Conservation (phyloP, 768 basidiomycete species). For the Tylopilus balloui region DNA sequence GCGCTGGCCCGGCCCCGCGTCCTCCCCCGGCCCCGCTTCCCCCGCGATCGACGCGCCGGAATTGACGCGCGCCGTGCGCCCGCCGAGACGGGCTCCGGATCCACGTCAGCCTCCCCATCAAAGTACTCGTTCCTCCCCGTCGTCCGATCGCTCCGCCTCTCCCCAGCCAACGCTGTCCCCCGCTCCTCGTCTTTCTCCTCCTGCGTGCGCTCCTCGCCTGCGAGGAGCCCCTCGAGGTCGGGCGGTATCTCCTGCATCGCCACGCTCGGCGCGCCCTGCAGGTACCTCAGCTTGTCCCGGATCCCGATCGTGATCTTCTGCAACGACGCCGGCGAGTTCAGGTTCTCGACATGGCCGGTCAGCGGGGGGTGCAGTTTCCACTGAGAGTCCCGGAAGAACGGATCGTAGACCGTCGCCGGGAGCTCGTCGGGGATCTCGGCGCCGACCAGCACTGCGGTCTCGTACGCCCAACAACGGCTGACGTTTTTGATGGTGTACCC, state of each 20-base stretch:
- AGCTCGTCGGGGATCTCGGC: constrained; percentile 80
- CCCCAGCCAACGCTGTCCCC: constrained; percentile 51
- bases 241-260: constrained; percentile 96
- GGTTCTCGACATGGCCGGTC: constrained; percentile 88
- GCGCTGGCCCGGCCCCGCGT: constrained; percentile 19
- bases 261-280: constrained; percentile 95
- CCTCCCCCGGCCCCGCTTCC: not conserved
- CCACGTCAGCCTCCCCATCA: constrained; percentile 68
- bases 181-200: constrained; percentile 72
- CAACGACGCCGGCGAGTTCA: constrained; percentile 77
- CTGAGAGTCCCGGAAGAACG: constrained; percentile 87
- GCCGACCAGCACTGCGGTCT: constrained; percentile 89
- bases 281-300: constrained; percentile 82
- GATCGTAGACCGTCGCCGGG: constrained; percentile 84
- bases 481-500: constrained; percentile 98
- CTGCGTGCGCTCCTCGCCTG: constrained; percentile 60
- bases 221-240: constrained; percentile 73
- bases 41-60: constrained; percentile 19
- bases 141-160: constrained; percentile 48
- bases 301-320: constrained; percentile 86
- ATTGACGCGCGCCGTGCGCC: constrained; percentile 14
- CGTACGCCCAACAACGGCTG: constrained; percentile 98
- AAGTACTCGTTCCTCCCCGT: constrained; percentile 64
- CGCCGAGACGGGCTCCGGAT: constrained; percentile 41
- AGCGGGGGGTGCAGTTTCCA: constrained; percentile 93